Evolutionary conservation across 371 early-diverging fungal genomes (phyloP), one percentile per base, ranked within the genome.

Genomic region (Rhizomucor miehei): DNA sequence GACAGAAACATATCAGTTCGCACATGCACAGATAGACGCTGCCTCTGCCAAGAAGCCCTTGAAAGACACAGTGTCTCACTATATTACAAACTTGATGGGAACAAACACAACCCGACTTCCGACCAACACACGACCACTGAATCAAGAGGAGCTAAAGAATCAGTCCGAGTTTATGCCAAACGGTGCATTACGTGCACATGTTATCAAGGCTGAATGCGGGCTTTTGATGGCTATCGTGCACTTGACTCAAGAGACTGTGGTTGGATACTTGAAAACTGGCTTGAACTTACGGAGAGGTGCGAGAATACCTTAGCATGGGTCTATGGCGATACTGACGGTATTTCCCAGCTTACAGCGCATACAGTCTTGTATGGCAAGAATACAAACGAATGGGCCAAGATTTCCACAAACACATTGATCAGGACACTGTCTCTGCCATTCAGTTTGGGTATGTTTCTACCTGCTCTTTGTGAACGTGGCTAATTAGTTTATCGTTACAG

Each of bases 261-360:
- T 79, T 50, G 75, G 80, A n/a, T 84, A 81, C 56, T 58, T 81
- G 13, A 84, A 81, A 55, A 75, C 69, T 23, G 84, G 79, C 2
- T 39, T 84, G 23, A 84, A 81, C 51, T 45, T 83, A 43, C 67
- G 81, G 40, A 65, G 75, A 74, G 83, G 83, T 82, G 67, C 37
- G 20, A 38, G 19, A 9, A 13, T 35, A 29, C 29, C 3, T 29
- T n/a, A 3, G 29, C 29, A 8, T 8, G 5, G 8, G 5, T 29
- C 29, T 8, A 8, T 29, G 29, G 5, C 8, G 3, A 8, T 8
- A 29, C 8, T 29, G 8, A 29, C 8, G 29, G 5, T 29, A 29
- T 29, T 29, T 29, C 8, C 29, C 40, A 71, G 71, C 71, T 1
- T 71, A 71, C 46, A 67, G 48, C 55, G 67, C 67, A 24, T 71